These are phyloP conservation scores for Aspergillus puulaauensis DNA, from an alignment of 2,329 filamentous ascomycete species.

Conservation along the genomic window DNA sequence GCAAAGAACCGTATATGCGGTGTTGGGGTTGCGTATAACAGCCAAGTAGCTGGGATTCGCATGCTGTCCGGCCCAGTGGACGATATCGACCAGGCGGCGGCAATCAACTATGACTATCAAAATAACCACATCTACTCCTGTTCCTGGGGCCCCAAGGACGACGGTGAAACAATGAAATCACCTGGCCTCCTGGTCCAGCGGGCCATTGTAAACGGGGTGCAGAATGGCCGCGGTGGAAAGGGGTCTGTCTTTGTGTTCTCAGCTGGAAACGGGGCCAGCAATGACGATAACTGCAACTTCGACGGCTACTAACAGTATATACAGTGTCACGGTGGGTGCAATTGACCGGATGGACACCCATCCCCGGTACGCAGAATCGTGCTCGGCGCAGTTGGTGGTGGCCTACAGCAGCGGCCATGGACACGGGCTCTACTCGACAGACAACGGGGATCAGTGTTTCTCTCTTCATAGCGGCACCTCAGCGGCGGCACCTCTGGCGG, in stretches of 20 bases:
- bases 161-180: conserved; percentile 89
- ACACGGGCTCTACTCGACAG: conserved; percentile 85
- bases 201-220: conserved; percentile 89
- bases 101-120: conserved; percentile 89
- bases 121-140: conserved; percentile 97
- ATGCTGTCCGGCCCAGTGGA: conserved; percentile 89
- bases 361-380: conserved; percentile 94
- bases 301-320: conserved; percentile 99
- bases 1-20: conserved; percentile 92
- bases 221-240: conserved; percentile 77
- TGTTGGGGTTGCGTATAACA: conserved; percentile 91
- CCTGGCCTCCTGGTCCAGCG: conserved; percentile 83
- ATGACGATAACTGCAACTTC: conserved; percentile 97
- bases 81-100: conserved; percentile 86
- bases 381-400: conserved; percentile 91
- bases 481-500: conserved; percentile 87
- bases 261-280: conserved; percentile 84
- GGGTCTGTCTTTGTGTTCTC: conserved; percentile 97
- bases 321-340: conserved; percentile 96
- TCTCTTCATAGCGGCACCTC: conserved; percentile 86
- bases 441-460: conserved; percentile 85
- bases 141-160: conserved; percentile 95
- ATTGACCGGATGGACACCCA: conserved; percentile 85
- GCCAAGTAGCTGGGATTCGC: conserved; percentile 84
- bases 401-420: conserved; percentile 84